phyloP scores from a whole-genome alignment of 495 filamentous ascomycete species.

The Neurospora terricola region DNA sequence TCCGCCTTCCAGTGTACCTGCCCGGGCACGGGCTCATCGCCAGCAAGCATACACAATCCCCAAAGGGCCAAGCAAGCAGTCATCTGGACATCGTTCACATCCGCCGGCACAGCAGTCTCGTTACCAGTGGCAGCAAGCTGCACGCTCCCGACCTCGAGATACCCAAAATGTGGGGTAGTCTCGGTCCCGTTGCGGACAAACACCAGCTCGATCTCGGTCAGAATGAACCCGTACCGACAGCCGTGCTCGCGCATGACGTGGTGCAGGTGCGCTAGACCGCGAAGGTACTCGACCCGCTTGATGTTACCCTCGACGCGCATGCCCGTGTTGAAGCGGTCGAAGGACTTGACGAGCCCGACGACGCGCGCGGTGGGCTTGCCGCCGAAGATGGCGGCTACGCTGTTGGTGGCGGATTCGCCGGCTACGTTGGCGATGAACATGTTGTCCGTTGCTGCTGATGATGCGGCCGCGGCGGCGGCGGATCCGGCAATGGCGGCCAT shows the following conservation, averaged over 20 bases:
- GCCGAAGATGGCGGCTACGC: constrained; percentile 48
- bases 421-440: constrained; percentile 55
- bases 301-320: constrained; percentile 77
- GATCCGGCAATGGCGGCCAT: constrained; percentile 29
- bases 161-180: constrained; percentile 70
- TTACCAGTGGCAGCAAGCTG: constrained; percentile 35
- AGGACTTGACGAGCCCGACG: constrained; percentile 79
- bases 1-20: constrained; percentile 64
- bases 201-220: constrained; percentile 89
- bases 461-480: constrained; percentile 34
- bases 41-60: constrained; percentile 67
- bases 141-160: constrained; percentile 61
- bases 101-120: not conserved
- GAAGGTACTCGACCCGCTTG: constrained; percentile 75
- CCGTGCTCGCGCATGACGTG: constrained; percentile 85
- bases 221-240: constrained; percentile 87
- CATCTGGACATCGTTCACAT: constrained; percentile 40
- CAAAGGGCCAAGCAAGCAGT: constrained; percentile 43
- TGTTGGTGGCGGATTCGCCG: constrained; percentile 28
- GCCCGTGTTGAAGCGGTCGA: constrained; percentile 86
- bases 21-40: constrained; percentile 55
- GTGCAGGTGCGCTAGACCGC: constrained; percentile 74
- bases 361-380: constrained; percentile 68
- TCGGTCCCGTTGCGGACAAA: constrained; percentile 74
- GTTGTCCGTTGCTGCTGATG: constrained; percentile 54